A percentile compares a stretch with the other conserved stretches of the same genome.
Evolutionary conservation across 73 alveolate genomes (phyloP).

Genomic region (Tetrahymena borealis): DNA sequence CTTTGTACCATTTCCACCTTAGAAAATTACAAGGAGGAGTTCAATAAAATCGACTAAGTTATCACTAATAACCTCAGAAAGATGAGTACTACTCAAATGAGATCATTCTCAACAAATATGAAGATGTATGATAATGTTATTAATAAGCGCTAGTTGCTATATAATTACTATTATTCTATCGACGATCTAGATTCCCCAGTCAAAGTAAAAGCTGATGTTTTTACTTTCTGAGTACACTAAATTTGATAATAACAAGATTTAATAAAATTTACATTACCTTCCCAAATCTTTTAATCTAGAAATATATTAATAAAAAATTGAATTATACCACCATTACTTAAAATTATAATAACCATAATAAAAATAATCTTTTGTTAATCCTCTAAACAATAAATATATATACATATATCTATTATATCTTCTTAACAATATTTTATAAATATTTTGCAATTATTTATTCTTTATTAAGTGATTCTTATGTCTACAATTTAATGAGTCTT

Average conservation of each 20-base stretch:
- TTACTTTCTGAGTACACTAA: background rate
- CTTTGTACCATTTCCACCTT: background rate
- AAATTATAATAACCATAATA: too few relatives aligned
- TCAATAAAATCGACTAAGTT: background rate
- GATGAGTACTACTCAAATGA: background rate
- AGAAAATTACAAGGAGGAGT: background rate
- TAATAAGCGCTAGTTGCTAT: background rate
- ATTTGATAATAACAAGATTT: too few relatives aligned
- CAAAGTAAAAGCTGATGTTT: background rate
- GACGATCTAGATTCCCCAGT: background rate
- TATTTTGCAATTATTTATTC: too few relatives aligned
- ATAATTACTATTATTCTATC: background rate
- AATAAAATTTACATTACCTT: background rate
- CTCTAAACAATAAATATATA: too few relatives aligned
- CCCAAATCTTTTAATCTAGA: too few relatives aligned
- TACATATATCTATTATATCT: too few relatives aligned
- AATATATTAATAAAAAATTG: too few relatives aligned
- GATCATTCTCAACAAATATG: background rate
- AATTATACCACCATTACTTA: too few relatives aligned
- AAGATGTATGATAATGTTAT: background rate
- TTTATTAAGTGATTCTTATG: too few relatives aligned
- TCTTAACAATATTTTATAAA: too few relatives aligned
- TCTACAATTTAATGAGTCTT: too few relatives aligned
- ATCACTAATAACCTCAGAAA: background rate
- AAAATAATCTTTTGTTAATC: too few relatives aligned